phyloP scores from a whole-genome alignment of 2,329 filamentous ascomycete species.

The Fusarium nisikadoi region DNA sequence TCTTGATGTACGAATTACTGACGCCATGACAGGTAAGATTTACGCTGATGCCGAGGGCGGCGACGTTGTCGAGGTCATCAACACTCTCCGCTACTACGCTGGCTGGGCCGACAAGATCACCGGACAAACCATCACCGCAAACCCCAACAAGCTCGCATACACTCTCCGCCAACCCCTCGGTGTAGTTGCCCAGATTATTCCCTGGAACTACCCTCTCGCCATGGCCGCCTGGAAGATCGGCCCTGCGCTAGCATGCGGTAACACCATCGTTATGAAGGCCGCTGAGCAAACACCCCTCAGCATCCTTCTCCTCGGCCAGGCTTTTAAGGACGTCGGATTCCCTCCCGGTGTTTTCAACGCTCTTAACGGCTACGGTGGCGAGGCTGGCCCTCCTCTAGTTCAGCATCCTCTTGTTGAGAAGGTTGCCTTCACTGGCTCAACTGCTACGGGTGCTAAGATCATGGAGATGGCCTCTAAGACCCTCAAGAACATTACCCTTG shows the following conservation, averaged over 20 bases:
- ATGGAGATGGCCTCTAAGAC: slow-evolving; percentile 82
- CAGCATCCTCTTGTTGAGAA: slow-evolving; percentile 75
- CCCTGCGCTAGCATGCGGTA: slow-evolving; percentile 76
- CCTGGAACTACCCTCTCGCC: slow-evolving; percentile 84
- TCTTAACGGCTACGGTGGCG: slow-evolving; percentile 78
- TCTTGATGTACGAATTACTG: slow-evolving; percentile 51
- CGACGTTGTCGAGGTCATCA: slow-evolving; percentile 65
- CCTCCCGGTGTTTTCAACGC: slow-evolving; percentile 79
- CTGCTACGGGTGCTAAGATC: slow-evolving; percentile 74
- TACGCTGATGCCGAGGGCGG: slow-evolving; percentile 69
- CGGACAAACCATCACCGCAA: slow-evolving; percentile 82
- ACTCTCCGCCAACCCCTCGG: slow-evolving; percentile 67
- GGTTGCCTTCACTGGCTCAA: slow-evolving; percentile 82
- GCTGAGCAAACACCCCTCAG: slow-evolving; percentile 81
- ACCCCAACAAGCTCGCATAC: slow-evolving; percentile 81
- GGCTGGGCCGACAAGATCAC: slow-evolving; percentile 89
- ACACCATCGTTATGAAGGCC: slow-evolving; percentile 77
- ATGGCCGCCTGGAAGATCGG: slow-evolving; percentile 85
- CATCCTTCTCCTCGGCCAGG: slow-evolving; percentile 68
- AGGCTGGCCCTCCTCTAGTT: slow-evolving; percentile 72
- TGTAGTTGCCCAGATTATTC: slow-evolving; percentile 85
- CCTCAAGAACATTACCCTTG: slow-evolving; percentile 59
- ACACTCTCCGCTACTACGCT: slow-evolving; percentile 55
- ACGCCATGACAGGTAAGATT: slow-evolving; percentile 59
- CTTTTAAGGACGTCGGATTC: slow-evolving; percentile 80